Percentiles rank a stretch among this genome's conserved stretches.
Evolutionary conservation across 2,329 filamentous ascomycete species (phyloP).

Genomic region (Aspergillus flavus): DNA sequence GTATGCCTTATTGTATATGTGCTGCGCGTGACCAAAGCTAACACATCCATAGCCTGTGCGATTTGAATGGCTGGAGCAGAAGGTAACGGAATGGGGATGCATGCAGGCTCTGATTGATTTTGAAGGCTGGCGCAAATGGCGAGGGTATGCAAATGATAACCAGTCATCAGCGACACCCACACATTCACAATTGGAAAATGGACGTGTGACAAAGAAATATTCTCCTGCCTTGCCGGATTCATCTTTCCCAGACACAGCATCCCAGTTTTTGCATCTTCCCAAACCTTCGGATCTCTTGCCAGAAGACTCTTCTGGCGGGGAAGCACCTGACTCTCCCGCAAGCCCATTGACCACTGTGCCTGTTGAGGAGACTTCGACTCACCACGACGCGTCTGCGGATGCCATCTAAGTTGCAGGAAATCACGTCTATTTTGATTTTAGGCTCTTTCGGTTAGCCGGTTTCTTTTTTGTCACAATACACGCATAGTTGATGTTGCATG

Average conservation of each 20-base stretch:
- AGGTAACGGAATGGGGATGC: conserved; percentile 99
- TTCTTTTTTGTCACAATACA: conserved; percentile 2
- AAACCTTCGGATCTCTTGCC: conserved; percentile 16
- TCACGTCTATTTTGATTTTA: neutral
- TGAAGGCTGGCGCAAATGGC: conserved; percentile 97
- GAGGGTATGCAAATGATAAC: conserved; percentile 64
- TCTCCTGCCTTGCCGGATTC: conserved; percentile 2
- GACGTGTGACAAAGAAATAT: conserved; percentile 8
- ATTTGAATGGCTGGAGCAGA: conserved; percentile 94
- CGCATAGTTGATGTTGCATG: neutral
- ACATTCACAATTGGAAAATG: conserved; percentile 24
- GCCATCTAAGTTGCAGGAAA: neutral
- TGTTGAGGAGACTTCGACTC: conserved; percentile 6
- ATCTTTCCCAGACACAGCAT: neutral
- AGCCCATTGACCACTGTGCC: conserved; percentile 19
- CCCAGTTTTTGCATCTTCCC: neutral
- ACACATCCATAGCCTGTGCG: conserved; percentile 75
- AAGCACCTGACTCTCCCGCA: conserved; percentile 29
- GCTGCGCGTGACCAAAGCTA: neutral
- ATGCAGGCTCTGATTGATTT: conserved; percentile 99
- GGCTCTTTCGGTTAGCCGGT: neutral
- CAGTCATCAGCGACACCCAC: conserved; percentile 21
- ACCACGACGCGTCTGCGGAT: neutral
- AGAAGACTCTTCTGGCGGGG: conserved; percentile 34
- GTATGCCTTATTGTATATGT: conserved; percentile 52